phyloP scores from a whole-genome alignment of 306 rosid genomes.

The Vigna unguiculata region DNA sequence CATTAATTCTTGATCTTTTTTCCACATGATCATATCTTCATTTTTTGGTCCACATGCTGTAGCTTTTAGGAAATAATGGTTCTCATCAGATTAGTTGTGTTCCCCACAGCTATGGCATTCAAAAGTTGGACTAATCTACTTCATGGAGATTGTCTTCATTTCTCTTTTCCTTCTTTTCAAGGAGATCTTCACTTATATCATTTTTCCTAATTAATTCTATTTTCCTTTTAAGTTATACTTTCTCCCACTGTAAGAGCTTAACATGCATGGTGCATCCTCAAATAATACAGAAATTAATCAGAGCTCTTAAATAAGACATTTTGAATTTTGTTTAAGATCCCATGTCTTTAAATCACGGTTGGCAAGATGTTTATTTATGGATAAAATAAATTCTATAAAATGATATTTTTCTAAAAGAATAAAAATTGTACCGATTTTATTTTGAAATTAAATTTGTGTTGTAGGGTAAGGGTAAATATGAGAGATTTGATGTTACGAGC shows the following conservation, averaged over 20 bases:
- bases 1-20: constrained; percentile 41
- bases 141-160: constrained; percentile 23
- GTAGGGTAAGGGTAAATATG: background rate
- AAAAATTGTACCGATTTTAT: background rate
- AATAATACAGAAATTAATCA: background rate
- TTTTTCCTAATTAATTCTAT: constrained; percentile 18
- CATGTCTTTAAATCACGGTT: background rate
- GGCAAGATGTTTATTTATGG: background rate
- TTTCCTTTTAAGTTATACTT: constrained; percentile 6
- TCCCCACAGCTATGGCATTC: constrained; percentile 33
- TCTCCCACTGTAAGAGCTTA: constrained; percentile 34
- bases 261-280: constrained; percentile 18
- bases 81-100: constrained; percentile 30
- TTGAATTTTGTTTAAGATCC: background rate
- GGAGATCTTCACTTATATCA: background rate
- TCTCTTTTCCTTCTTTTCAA: constrained; percentile 26
- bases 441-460: background rate
- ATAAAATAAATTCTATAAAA: background rate
- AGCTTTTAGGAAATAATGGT: constrained; percentile 46
- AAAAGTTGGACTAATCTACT: constrained; percentile 42
- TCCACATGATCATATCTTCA: constrained; percentile 30
- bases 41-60: constrained; percentile 48
- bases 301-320: background rate
- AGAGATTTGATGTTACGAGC: background rate
- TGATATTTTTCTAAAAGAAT: background rate